Conservation (phyloP, 202 grass and related monocot genomes). For the Eragrostis tef region DNA sequence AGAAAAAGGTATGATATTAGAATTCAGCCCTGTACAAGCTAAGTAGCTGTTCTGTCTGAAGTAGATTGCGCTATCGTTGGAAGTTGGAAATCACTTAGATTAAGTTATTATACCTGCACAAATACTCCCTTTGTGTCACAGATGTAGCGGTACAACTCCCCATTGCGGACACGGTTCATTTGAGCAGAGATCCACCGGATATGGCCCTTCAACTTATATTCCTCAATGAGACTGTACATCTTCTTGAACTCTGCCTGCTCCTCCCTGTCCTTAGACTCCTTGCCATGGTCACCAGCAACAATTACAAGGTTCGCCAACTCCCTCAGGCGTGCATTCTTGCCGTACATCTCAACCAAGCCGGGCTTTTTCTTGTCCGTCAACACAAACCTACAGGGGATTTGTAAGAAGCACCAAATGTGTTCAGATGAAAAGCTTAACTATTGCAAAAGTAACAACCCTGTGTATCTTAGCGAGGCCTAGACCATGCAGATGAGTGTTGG, state of each 20-base stretch:
- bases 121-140: slow-evolving; percentile 88
- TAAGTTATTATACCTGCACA: slow-evolving; percentile 62
- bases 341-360: slow-evolving; percentile 87
- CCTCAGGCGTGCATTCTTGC: slow-evolving; percentile 71
- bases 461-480: slow-evolving; percentile 12
- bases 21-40: slow-evolving; percentile 4
- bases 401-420: background rate
- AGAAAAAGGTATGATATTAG: background rate
- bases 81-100: slow-evolving; percentile 17
- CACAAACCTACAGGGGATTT: slow-evolving; percentile 60
- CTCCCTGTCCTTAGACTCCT: slow-evolving; percentile 92
- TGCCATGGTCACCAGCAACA: slow-evolving; percentile 89
- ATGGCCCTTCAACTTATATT: slow-evolving; percentile 88
- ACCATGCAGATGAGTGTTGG: background rate
- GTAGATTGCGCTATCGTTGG: background rate
- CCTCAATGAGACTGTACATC: slow-evolving; percentile 83
- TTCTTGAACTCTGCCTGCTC: slow-evolving; percentile 85
- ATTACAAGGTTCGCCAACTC: slow-evolving; percentile 89
- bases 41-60: background rate
- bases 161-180: slow-evolving; percentile 89
- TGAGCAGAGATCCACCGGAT: slow-evolving; percentile 96
- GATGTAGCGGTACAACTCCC: slow-evolving; percentile 84
- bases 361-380: slow-evolving; percentile 89
- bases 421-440: slow-evolving; percentile 17
- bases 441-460: background rate